Conservation (phyloP, 768 basidiomycete genomes). For the Boletus pseudopeckii region DNA sequence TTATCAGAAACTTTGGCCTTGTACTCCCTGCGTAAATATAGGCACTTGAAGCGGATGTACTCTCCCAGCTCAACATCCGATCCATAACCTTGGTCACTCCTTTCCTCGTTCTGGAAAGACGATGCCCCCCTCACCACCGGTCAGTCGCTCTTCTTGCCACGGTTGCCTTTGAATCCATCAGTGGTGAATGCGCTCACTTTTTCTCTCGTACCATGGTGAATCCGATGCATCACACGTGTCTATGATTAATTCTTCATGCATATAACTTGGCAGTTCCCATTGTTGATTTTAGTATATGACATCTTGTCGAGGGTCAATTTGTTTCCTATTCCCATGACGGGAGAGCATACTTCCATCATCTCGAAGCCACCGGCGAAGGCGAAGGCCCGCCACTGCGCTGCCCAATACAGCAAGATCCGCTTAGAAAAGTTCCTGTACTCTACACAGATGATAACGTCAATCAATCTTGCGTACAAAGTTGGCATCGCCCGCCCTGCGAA, state of each 20-base stretch:
- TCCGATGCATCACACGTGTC: background rate
- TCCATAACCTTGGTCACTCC: background rate
- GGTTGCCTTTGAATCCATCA: background rate
- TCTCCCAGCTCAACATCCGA: conserved; percentile 28
- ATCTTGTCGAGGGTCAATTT: background rate
- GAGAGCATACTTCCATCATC: background rate
- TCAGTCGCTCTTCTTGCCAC: background rate
- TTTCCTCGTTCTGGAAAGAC: background rate
- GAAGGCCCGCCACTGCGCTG: background rate
- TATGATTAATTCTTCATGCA: background rate
- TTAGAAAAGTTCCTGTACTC: background rate
- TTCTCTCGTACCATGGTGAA: background rate
- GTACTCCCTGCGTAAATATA: conserved; percentile 80
- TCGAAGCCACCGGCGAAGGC: background rate
- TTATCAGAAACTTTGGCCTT: conserved; percentile 74
- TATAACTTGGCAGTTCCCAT: background rate
- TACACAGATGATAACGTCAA: background rate
- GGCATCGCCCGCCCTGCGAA: background rate
- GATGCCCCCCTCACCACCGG: no score
- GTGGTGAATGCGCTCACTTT: background rate
- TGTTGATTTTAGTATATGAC: background rate
- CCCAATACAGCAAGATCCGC: background rate
- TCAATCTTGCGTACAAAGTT: background rate
- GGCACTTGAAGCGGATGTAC: conserved; percentile 75
- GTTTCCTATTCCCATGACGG: background rate